A percentile compares a stretch with the other conserved stretches of the same genome.
Evolutionary conservation across 768 basidiomycete genomes (phyloP).

Genomic region (Crucibulum laeve): DNA sequence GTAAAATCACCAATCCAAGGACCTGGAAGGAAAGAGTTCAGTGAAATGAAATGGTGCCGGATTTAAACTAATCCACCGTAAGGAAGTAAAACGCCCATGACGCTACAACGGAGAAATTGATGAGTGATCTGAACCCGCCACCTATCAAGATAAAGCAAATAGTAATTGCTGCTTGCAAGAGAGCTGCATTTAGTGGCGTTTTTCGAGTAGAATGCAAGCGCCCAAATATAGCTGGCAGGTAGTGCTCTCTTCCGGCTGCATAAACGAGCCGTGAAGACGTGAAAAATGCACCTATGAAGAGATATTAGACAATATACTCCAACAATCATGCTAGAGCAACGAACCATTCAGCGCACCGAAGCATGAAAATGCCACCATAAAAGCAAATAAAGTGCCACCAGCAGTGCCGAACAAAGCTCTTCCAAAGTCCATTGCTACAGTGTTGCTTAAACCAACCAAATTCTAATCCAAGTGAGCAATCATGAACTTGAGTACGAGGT

Average conservation of each 20-base stretch:
- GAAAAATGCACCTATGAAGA: constrained; percentile 54
- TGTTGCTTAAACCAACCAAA: constrained; percentile 76
- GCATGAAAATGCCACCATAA: constrained; percentile 91
- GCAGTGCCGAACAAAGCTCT: constrained; percentile 77
- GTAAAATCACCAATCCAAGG: constrained; percentile 80
- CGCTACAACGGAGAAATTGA: constrained; percentile 87
- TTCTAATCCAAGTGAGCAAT: constrained; percentile 26
- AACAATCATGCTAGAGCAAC: constrained; percentile 5
- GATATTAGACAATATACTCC: constrained; percentile 7
- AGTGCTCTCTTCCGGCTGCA: constrained; percentile 84
- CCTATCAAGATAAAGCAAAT: constrained; percentile 79
- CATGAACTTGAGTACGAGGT: neutral
- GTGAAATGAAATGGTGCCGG: neutral
- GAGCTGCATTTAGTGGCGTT: constrained; percentile 87
- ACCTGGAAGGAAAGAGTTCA: constrained; percentile 42
- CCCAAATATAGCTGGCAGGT: constrained; percentile 82
- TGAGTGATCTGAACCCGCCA: constrained; percentile 82
- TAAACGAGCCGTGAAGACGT: constrained; percentile 84
- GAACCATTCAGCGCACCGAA: constrained; percentile 91
- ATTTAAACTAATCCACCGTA: constrained; percentile 44
- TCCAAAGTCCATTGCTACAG: constrained; percentile 91
- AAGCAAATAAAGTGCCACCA: constrained; percentile 85
- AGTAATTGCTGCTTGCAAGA: constrained; percentile 73
- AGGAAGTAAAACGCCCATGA: constrained; percentile 87
- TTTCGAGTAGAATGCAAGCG: constrained; percentile 66